Evolutionary conservation across 805 yeast genomes (phyloP).

Genomic region (Barnettozyma salicaria): DNA sequence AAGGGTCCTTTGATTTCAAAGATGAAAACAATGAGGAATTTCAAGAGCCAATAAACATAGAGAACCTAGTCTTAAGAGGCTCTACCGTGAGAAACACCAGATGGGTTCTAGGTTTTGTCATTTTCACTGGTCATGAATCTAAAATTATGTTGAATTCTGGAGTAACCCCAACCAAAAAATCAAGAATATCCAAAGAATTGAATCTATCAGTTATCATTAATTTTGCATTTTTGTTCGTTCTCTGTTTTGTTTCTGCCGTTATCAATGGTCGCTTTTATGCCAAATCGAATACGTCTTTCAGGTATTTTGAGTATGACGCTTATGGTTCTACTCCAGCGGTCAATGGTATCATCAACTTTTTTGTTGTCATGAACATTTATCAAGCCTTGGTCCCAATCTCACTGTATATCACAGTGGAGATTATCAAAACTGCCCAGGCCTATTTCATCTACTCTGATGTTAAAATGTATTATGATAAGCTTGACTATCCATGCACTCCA

Average conservation of each 20-base stretch:
- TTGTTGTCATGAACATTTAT: constrained; percentile 69
- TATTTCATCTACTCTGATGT: constrained; percentile 73
- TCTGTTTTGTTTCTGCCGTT: constrained; percentile 65
- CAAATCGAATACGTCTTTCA: constrained; percentile 42
- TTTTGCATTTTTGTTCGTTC: constrained; percentile 52
- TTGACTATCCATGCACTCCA: constrained; percentile 80
- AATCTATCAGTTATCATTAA: constrained; percentile 65
- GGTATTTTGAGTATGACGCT: constrained; percentile 59
- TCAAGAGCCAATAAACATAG: constrained; percentile 60
- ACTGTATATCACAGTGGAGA: constrained; percentile 73
- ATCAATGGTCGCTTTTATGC: constrained; percentile 66
- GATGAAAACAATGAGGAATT: constrained; percentile 30
- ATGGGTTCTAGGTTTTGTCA: constrained; percentile 73
- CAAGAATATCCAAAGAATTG: constrained; percentile 68
- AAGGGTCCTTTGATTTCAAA: constrained; percentile 55
- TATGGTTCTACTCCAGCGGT: constrained; percentile 57
- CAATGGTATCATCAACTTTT: constrained; percentile 67
- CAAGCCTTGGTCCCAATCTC: constrained; percentile 81
- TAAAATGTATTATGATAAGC: constrained; percentile 56
- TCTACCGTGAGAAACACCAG: constrained; percentile 69
- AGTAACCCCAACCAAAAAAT: constrained; percentile 67
- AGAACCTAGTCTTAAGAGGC: constrained; percentile 67
- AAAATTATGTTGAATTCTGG: constrained; percentile 80
- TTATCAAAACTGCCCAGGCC: constrained; percentile 76
- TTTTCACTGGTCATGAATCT: constrained; percentile 72